Conservation (phyloP, 345 rosid genomes). For the Pugionium cornutum region DNA sequence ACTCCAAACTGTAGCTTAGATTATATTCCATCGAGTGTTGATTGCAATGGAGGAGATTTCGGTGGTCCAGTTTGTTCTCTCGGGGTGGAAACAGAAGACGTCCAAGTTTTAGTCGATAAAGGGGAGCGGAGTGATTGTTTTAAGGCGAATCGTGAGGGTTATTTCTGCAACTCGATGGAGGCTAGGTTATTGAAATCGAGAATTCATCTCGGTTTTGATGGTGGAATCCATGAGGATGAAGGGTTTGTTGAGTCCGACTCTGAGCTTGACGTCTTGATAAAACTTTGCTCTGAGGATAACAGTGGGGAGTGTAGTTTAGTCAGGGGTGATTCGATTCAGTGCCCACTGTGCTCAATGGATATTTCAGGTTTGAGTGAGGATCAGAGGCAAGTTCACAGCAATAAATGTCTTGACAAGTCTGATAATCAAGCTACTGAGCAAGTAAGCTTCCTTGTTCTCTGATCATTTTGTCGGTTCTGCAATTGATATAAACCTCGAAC, state of each 20-base stretch:
- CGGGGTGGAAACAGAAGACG: background rate
- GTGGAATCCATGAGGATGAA: constrained; percentile 23
- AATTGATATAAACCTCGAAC: background rate
- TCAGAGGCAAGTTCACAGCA: constrained; percentile 66
- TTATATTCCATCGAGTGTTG: constrained; percentile 63
- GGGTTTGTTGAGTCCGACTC: constrained; percentile 44
- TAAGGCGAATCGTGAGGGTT: constrained; percentile 46
- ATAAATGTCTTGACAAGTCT: constrained; percentile 69
- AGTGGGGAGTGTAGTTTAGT: constrained; percentile 34
- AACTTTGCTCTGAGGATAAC: constrained; percentile 51
- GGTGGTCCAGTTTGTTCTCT: constrained; percentile 4
- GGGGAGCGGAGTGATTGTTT: constrained; percentile 29
- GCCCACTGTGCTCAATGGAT: constrained; percentile 75
- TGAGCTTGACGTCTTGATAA: constrained; percentile 60
- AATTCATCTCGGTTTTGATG: constrained; percentile 25
- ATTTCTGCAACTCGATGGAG: constrained; percentile 61
- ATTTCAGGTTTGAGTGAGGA: constrained; percentile 70
- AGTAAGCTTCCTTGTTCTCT: constrained; percentile 43
- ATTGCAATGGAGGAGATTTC: constrained; percentile 33
- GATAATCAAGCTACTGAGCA: constrained; percentile 40
- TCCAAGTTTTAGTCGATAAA: background rate
- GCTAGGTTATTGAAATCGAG: constrained; percentile 50
- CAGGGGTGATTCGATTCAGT: constrained; percentile 44
- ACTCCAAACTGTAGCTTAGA: constrained; percentile 60
- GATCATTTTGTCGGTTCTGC: no score